Conservation (phyloP, 441 rosid species). For the Brassica hybrid region DNA sequence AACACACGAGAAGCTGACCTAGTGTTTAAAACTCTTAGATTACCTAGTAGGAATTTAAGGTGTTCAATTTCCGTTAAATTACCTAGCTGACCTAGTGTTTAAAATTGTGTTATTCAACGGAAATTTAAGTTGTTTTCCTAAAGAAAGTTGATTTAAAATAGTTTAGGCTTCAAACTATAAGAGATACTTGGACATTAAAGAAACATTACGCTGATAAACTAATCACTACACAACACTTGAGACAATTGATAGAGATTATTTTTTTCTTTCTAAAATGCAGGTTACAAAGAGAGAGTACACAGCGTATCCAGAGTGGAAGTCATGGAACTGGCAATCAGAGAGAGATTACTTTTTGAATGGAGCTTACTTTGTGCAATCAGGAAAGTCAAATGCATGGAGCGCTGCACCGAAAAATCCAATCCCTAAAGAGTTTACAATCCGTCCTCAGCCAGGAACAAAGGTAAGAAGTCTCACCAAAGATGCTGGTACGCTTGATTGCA, state of each 20-base stretch:
- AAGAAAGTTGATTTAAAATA: too few species aligned
- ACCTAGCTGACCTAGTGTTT: too few species aligned
- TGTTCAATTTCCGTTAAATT: too few species aligned
- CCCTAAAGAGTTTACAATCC: slow-evolving; percentile 31
- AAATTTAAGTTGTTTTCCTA: too few species aligned
- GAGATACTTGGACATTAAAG: too few species aligned
- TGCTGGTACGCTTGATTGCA: slow-evolving; percentile 52
- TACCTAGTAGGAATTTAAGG: background rate
- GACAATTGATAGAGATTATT: slow-evolving; percentile 2
- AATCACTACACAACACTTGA: slow-evolving; percentile 15
- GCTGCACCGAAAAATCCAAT: slow-evolving; percentile 38
- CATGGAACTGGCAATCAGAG: slow-evolving; percentile 57
- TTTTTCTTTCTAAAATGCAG: slow-evolving; percentile 16
- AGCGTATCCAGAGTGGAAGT: slow-evolving; percentile 43
- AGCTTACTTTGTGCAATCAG: slow-evolving; percentile 52
- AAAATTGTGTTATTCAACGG: too few species aligned
- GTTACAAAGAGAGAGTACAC: slow-evolving; percentile 56
- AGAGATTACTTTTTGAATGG: slow-evolving; percentile 56
- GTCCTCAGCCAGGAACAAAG: slow-evolving; percentile 49
- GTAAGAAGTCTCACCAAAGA: slow-evolving; percentile 48
- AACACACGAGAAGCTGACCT: background rate
- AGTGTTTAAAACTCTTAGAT: background rate
- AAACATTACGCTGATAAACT: background rate
- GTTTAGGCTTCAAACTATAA: too few species aligned
- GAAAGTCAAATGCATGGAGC: slow-evolving; percentile 38